Evolutionary conservation across 768 basidiomycete genomes (phyloP).

Genomic region (Nidularia pulvinata): DNA sequence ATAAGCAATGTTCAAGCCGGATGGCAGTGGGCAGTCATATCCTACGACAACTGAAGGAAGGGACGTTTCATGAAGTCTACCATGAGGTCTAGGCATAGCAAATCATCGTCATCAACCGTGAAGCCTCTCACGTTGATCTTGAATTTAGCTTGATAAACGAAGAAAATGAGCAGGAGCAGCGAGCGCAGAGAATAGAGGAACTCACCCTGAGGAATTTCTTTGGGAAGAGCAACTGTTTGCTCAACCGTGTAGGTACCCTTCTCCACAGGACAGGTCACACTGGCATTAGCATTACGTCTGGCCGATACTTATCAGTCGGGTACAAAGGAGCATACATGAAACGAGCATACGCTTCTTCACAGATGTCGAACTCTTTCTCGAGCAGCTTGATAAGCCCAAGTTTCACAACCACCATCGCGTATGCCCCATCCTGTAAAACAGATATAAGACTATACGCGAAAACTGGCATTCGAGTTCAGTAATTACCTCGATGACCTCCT

Average conservation of each 20-base stretch:
- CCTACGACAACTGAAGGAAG: slow-evolving; percentile 32
- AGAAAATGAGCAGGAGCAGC: slow-evolving; percentile 4
- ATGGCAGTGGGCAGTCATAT: too few species aligned
- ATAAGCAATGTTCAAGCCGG: too few species aligned
- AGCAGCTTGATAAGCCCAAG: slow-evolving; percentile 93
- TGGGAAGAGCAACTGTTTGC: slow-evolving; percentile 87
- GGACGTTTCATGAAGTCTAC: slow-evolving; percentile 70
- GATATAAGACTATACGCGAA: neutral
- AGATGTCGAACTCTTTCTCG: slow-evolving; percentile 82
- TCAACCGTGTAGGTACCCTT: slow-evolving; percentile 68
- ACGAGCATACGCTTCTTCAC: slow-evolving; percentile 86
- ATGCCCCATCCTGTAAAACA: slow-evolving; percentile 79
- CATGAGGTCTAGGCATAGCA: slow-evolving; percentile 80
- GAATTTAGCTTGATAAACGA: slow-evolving; percentile 73
- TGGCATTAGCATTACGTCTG: slow-evolving; percentile 75
- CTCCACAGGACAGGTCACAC: slow-evolving; percentile 83
- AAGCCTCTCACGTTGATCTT: slow-evolving; percentile 65
- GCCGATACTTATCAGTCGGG: slow-evolving; percentile 1
- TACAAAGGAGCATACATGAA: neutral
- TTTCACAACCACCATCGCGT: slow-evolving; percentile 89
- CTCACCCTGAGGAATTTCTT: slow-evolving; percentile 85
- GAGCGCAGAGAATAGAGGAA: neutral
- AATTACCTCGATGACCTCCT: slow-evolving; percentile 64
- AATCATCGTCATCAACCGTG: slow-evolving; percentile 68
- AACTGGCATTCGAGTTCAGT: neutral